phyloP scores from a whole-genome alignment of 768 basidiomycete species.

The Naganishia vishniacii region DNA sequence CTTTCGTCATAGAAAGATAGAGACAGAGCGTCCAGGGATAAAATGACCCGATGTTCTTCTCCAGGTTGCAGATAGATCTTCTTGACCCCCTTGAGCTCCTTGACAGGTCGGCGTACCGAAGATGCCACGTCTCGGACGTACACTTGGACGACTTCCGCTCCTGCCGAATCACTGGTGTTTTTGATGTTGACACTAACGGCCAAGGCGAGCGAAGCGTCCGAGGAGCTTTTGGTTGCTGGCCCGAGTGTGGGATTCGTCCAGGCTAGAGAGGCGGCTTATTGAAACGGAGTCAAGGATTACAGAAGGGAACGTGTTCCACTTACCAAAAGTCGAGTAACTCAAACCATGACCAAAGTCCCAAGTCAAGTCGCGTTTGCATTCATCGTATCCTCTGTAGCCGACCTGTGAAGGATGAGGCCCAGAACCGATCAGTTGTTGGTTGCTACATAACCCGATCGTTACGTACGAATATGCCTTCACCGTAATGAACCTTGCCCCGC shows the following conservation, averaged over 20 bases:
- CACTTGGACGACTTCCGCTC: conserved; percentile 64
- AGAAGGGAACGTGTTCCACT: background rate
- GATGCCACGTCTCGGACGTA: conserved; percentile 54
- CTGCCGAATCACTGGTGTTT: conserved; percentile 56
- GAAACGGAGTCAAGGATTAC: background rate
- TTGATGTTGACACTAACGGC: conserved; percentile 44
- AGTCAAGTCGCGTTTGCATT: conserved; percentile 24
- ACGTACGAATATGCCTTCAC: conserved; percentile 23
- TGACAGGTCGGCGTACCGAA: conserved; percentile 56
- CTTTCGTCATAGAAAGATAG: conserved; percentile 41
- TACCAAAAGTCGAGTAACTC: conserved; percentile 65
- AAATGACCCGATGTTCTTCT: conserved; percentile 35
- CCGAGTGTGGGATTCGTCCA: conserved; percentile 51
- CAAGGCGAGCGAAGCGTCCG: conserved; percentile 31
- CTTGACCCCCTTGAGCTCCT: conserved; percentile 58
- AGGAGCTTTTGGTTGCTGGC: conserved; percentile 31
- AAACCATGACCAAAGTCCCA: conserved; percentile 64
- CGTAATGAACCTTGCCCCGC: conserved; percentile 23
- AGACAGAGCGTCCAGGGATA: conserved; percentile 61
- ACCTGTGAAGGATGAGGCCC: no score
- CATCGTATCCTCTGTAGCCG: conserved; percentile 28
- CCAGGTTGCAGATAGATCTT: conserved; percentile 48
- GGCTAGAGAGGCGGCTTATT: conserved; percentile 41
- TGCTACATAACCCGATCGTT: conserved; percentile 1
- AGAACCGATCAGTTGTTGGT: background rate